Percentiles rank a stretch among this genome's conserved stretches.
Evolutionary conservation across 2,329 filamentous ascomycete species (phyloP).

Genomic region (Coniella vitis): DNA sequence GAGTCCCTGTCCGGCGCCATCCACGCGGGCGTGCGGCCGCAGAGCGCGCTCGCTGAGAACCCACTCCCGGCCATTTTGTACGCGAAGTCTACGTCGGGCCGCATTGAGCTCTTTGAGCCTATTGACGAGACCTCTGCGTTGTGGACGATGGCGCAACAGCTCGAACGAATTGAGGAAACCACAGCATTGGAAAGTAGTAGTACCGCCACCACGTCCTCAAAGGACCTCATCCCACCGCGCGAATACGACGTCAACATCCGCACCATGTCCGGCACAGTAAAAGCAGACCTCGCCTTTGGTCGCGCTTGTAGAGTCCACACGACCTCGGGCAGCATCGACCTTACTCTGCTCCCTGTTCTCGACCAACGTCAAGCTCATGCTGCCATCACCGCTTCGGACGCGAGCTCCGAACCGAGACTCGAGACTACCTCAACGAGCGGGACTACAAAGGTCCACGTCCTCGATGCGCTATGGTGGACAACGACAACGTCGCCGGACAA

Average conservation of each 20-base stretch:
- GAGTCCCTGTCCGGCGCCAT: conserved; percentile 38
- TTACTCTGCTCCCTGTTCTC: conserved; percentile 39
- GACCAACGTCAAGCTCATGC: conserved; percentile 19
- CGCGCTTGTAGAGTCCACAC: conserved; percentile 29
- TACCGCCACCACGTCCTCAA: neutral
- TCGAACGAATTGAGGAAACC: neutral
- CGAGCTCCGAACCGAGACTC: conserved; percentile 21
- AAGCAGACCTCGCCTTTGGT: conserved; percentile 33
- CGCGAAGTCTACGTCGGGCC: conserved; percentile 37
- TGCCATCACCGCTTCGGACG: neutral
- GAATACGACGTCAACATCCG: conserved; percentile 39
- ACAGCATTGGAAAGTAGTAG: neutral
- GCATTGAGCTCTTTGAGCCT: conserved; percentile 34
- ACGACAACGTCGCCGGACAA: conserved; percentile 19
- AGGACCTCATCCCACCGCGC: conserved; percentile 32
- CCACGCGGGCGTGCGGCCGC: conserved; percentile 32
- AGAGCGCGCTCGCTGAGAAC: conserved; percentile 28
- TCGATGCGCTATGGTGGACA: conserved; percentile 36
- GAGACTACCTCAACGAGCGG: conserved; percentile 40
- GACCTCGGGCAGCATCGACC: conserved; percentile 33
- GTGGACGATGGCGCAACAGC: neutral
- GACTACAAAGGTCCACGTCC: conserved; percentile 28
- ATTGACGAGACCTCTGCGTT: conserved; percentile 23
- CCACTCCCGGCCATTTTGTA: conserved; percentile 35
- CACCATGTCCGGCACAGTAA: conserved; percentile 39